A percentile compares a stretch with the other conserved stretches of the same genome.
Evolutionary conservation across 176 grass and related monocot genomes (phyloP).

Genomic region (Oryza longistaminata): DNA sequence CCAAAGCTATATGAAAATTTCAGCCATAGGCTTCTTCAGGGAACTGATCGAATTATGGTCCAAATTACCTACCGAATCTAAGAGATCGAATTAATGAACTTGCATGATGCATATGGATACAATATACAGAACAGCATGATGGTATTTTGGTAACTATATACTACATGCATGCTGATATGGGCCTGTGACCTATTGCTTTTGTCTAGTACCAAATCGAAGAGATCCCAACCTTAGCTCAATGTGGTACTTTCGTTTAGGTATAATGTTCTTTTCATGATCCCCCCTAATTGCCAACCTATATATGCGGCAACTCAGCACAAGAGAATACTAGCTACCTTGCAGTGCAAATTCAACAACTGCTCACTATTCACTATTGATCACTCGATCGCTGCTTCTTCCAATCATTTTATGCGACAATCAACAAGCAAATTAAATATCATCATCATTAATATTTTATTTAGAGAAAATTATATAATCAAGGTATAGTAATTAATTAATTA

Average conservation of each 20-base stretch:
- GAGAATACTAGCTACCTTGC: constrained; percentile 3
- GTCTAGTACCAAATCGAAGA: constrained; percentile 41
- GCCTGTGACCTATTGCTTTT: constrained; percentile 53
- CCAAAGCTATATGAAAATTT: background rate
- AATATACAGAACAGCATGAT: background rate
- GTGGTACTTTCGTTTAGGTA: constrained; percentile 49
- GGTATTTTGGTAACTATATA: background rate
- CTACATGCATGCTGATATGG: constrained; percentile 39
- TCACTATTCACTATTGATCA: constrained; percentile 13
- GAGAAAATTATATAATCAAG: background rate
- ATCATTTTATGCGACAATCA: background rate
- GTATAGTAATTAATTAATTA: background rate
- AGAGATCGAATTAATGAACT: background rate
- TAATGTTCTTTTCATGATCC: constrained; percentile 65
- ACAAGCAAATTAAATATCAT: background rate
- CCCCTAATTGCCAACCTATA: constrained; percentile 35
- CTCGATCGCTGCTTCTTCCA: background rate
- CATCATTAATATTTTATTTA: background rate
- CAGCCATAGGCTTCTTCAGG: background rate
- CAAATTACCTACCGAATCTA: background rate
- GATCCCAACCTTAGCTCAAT: constrained; percentile 24
- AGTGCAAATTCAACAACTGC: constrained; percentile 29
- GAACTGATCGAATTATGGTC: background rate
- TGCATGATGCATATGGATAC: background rate
- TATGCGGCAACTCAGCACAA: constrained; percentile 3